A percentile compares a stretch with the other conserved stretches of the same genome.
Evolutionary conservation across 441 rosid species (phyloP).

Genomic region (Cnidoscolus chayamansa): DNA sequence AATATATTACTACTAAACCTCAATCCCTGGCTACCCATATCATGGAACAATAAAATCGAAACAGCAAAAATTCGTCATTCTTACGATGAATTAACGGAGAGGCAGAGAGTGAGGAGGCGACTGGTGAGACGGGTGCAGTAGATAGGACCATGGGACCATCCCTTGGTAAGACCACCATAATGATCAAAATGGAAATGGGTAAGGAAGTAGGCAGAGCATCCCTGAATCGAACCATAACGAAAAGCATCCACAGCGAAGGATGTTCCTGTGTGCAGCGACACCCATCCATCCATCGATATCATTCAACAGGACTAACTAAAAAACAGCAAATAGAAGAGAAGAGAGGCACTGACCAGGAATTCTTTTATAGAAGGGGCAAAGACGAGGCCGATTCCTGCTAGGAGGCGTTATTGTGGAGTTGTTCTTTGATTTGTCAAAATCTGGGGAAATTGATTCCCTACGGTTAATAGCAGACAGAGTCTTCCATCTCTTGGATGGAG

Average conservation of each 20-base stretch:
- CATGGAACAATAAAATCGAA: not conserved
- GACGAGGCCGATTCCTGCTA: constrained; percentile 30
- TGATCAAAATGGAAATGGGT: constrained; percentile 79
- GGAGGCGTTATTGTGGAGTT: not conserved
- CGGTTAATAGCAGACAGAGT: not conserved
- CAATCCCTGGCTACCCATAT: not conserved
- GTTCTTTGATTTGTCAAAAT: constrained; percentile 12
- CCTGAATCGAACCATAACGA: constrained; percentile 60
- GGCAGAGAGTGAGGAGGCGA: constrained; percentile 58
- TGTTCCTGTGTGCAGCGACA: constrained; percentile 42
- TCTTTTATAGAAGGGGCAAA: constrained; percentile 74
- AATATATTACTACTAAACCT: not conserved
- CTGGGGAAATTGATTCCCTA: not conserved
- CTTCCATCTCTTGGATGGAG: constrained; percentile 25
- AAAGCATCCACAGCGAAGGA: constrained; percentile 75
- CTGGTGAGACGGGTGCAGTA: constrained; percentile 67
- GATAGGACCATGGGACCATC: constrained; percentile 74
- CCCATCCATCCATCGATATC: not conserved
- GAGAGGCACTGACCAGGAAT: constrained; percentile 48
- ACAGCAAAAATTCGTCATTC: constrained; percentile 8
- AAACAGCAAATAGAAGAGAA: not conserved
- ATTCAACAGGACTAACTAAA: not conserved
- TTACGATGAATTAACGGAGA: constrained; percentile 57
- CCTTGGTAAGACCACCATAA: constrained; percentile 66
- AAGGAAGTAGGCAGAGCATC: constrained; percentile 71